Evolutionary conservation across 2,329 filamentous ascomycete genomes (phyloP), one percentile per base, ranked within the genome.

Genomic region (Phaeosphaeriaceae sp.): DNA sequence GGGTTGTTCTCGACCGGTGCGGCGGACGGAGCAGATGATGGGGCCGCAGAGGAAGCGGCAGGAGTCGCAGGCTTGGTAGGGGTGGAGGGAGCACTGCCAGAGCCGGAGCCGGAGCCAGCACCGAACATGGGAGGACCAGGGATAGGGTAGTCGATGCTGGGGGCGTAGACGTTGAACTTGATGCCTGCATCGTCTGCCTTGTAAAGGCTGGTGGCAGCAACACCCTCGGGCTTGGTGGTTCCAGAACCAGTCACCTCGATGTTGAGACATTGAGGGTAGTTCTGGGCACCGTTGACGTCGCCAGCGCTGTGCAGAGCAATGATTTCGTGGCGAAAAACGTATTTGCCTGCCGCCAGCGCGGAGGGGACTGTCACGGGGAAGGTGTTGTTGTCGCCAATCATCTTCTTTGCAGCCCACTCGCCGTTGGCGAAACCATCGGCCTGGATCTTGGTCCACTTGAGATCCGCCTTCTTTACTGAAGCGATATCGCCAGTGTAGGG

Each of bases 261-360:
- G 75, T 84, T 84, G 44, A 84, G 62, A 66, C 60, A 86, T 69
- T 83, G 81, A 45, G 79, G 83, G 73, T 83, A 86, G 77, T 78
- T 80, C 77, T 83, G 84, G 11, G 83, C 83, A 27, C 83, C 83
- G 59, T 83, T 81, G 51, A 49, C 61, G 3, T 73, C 71, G n/a
- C 71, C 66, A 11, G 79, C 79, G 0, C 73, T 71, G 61, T 86
- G 84, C 9, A 85, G 74, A 2, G 80, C 84, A 54, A 83, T 82
- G 53, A 80, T 79, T 74, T 87, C 85, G 67, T 86, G 84, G 20
- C 85, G 79, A 58, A 87, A 76, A 56, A 87, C 82, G 65, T 86
- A 87, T 60, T 82, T 79, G 13, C 84, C 85, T 0, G 81, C 68
- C 15, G 68, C 73, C 53, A 85, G 76, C 17, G 74, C 66, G 3